Evolutionary conservation across 2,329 filamentous ascomycete genomes (phyloP).

Genomic region (Penicillium brasilianum): DNA sequence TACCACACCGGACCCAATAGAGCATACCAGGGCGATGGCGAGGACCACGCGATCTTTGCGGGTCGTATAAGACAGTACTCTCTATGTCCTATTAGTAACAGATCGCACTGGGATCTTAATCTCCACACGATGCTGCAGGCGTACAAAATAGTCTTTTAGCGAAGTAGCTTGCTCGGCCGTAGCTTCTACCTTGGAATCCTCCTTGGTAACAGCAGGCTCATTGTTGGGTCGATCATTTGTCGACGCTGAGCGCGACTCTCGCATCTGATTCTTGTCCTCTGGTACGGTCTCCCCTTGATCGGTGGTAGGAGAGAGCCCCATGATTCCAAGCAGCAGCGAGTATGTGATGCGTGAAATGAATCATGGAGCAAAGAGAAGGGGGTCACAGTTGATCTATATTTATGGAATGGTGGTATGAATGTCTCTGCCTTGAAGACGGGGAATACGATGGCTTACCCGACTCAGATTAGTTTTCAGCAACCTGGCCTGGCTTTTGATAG

Average conservation of each 20-base stretch:
- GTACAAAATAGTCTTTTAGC: constrained; percentile 1
- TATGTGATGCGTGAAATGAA: not conserved
- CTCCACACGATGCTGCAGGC: not conserved
- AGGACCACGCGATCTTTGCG: not conserved
- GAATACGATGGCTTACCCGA: not conserved
- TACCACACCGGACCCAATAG: constrained; percentile 1
- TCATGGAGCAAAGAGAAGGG: not conserved
- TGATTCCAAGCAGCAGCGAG: not conserved
- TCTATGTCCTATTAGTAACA: not conserved
- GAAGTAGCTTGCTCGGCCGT: not conserved
- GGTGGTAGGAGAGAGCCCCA: not conserved
- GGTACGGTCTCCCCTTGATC: not conserved
- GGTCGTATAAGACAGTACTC: not conserved
- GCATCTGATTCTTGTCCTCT: not conserved
- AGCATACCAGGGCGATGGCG: not conserved
- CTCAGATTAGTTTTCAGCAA: not conserved
- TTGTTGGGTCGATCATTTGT: not conserved
- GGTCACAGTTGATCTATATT: not conserved
- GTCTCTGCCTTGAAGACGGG: too few relatives aligned
- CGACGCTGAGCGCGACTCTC: not conserved
- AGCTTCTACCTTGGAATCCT: not conserved
- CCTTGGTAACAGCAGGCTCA: not conserved
- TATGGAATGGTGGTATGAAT: not conserved
- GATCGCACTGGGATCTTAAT: not conserved
- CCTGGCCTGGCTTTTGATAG: not conserved